These are phyloP conservation scores for Fusarium coffeatum DNA, from an alignment of 2,329 filamentous ascomycete genomes.

Conservation along the genomic window DNA sequence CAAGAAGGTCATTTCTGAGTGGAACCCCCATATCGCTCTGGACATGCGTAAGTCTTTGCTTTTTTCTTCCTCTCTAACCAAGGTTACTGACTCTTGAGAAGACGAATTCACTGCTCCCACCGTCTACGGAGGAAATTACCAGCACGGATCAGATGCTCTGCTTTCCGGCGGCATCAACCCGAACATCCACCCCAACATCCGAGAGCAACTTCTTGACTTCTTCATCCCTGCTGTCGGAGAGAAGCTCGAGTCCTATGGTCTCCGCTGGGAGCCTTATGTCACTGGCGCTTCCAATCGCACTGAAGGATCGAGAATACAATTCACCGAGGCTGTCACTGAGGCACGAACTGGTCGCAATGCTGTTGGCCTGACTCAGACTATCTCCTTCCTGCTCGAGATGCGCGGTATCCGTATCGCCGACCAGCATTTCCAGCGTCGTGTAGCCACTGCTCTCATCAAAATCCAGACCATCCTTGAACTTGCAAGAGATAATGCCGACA, in stretches of 20 bases:
- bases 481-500: not conserved
- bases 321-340: constrained; percentile 15
- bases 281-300: constrained; percentile 9
- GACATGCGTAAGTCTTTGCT: constrained; percentile 8
- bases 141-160: constrained; percentile 2
- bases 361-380: constrained; percentile 2
- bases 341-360: constrained; percentile 12
- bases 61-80: fast-evolving
- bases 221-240: constrained; percentile 13
- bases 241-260: not conserved
- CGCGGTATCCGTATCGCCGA: constrained; percentile 14
- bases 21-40: constrained; percentile 11
- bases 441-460: constrained; percentile 8
- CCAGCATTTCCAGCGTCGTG: constrained; percentile 25
- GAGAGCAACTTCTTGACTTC: constrained; percentile 5
- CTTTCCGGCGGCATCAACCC: constrained; percentile 10
- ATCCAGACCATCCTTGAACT: constrained; percentile 21
- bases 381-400: constrained; percentile 13
- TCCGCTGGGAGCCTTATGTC: constrained; percentile 17
- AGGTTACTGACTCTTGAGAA: not conserved
- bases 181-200: constrained; percentile 15
- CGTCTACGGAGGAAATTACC: constrained; percentile 12
- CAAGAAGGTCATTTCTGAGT: constrained; percentile 4
- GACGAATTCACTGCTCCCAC: constrained; percentile 13
- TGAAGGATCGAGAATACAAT: not conserved